Evolutionary conservation across 257 asterid genomes (phyloP).

Genomic region (Paulownia fortunei): DNA sequence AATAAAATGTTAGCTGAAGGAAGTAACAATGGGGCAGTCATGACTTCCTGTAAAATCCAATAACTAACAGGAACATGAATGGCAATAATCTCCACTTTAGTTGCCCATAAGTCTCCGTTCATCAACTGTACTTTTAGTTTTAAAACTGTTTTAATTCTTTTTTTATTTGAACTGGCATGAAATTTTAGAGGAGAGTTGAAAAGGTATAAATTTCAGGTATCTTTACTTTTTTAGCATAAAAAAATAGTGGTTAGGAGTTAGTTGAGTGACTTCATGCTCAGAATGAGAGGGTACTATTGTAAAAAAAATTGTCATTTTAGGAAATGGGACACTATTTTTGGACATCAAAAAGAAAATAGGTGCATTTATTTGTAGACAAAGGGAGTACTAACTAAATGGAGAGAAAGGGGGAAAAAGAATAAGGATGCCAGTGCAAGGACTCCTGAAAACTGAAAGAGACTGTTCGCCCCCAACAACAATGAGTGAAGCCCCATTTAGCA

Average conservation of each 20-base stretch:
- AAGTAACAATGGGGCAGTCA: neutral
- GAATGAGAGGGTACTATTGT: neutral
- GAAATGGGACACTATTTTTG: neutral
- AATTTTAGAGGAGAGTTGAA: conserved; percentile 5
- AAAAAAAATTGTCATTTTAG: neutral
- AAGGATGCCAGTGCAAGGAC: neutral
- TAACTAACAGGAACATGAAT: neutral
- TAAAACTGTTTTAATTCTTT: neutral
- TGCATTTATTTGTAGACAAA: neutral
- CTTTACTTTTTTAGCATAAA: neutral
- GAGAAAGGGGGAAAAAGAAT: neutral
- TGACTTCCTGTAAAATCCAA: neutral
- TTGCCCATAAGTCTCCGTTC: neutral
- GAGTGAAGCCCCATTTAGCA: neutral
- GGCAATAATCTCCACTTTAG: neutral
- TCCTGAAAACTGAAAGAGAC: neutral
- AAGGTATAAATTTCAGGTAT: neutral
- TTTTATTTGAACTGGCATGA: neutral
- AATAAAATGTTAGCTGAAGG: neutral
- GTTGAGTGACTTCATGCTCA: neutral
- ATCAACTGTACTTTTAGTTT: neutral
- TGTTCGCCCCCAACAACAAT: neutral
- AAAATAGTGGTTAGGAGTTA: neutral
- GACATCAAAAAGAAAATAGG: neutral
- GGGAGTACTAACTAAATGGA: neutral